These are phyloP conservation scores for Diaporthe ampelina DNA, from an alignment of 2,329 filamentous ascomycete species.

Conservation along the genomic window DNA sequence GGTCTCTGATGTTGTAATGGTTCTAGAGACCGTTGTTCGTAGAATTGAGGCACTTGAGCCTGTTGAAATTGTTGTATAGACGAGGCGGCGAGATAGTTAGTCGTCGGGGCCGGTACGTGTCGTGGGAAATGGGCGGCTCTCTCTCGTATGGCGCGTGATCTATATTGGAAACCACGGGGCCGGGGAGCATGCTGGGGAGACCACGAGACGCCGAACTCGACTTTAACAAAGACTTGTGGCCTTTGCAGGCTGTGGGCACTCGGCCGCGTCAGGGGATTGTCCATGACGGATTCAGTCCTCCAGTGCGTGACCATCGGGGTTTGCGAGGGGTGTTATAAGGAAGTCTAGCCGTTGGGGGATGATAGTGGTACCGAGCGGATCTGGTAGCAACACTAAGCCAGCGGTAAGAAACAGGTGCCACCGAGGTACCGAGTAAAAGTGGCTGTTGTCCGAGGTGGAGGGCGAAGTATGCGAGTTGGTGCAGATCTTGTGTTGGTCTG, in stretches of 20 bases:
- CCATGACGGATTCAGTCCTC: constrained; percentile 48
- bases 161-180: constrained; percentile 61
- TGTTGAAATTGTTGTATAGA: constrained; percentile 36
- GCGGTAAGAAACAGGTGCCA: constrained; percentile 7
- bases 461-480: constrained; percentile 24
- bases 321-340: constrained; percentile 35
- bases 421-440: constrained; percentile 10
- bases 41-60: constrained; percentile 20
- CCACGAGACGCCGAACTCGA: constrained; percentile 68
- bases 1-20: constrained; percentile 40
- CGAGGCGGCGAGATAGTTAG: constrained; percentile 57
- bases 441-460: constrained; percentile 24
- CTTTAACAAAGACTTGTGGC: constrained; percentile 63
- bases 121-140: constrained; percentile 59
- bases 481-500: constrained; percentile 26
- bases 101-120: constrained; percentile 60
- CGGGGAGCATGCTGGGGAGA: constrained; percentile 58
- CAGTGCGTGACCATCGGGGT: constrained; percentile 43
- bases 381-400: constrained; percentile 30
- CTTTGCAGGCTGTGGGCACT: constrained; percentile 49
- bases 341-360: neutral
- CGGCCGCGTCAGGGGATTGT: constrained; percentile 46
- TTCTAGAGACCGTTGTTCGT: constrained; percentile 43
- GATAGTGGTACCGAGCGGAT: constrained; percentile 29
- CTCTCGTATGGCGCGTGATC: constrained; percentile 60